Evolutionary conservation across 139 green algal genomes (phyloP).

Genomic region (Auxenochlorella pyrenoidosa): DNA sequence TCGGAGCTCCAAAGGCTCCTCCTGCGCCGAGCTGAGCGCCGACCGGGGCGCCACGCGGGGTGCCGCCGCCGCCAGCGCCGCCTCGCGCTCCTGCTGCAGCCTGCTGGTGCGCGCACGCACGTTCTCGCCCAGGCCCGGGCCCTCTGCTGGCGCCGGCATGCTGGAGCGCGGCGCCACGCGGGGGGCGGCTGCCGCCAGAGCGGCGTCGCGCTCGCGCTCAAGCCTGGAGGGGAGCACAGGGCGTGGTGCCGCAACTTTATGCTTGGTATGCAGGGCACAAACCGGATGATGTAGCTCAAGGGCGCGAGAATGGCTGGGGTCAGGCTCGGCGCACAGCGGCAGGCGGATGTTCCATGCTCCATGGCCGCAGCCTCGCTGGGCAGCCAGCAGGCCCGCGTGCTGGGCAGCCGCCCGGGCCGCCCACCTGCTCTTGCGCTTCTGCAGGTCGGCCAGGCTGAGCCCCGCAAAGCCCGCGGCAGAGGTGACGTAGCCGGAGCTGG

Average conservation of each 20-base stretch:
- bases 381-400: no score
- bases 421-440: conserved; percentile 8
- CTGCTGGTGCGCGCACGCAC: conserved; percentile 1
- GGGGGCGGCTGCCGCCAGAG: conserved; percentile 1
- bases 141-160: neutral
- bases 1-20: neutral
- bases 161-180: neutral
- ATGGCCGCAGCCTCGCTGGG: neutral
- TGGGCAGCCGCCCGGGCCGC: neutral
- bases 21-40: neutral
- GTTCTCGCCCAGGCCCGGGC: conserved; percentile 1
- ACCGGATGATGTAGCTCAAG: neutral
- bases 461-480: conserved; percentile 29
- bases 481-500: conserved; percentile 22
- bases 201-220: conserved; percentile 20
- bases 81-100: conserved; percentile 27
- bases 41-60: neutral
- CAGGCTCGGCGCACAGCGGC: no score
- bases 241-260: no score
- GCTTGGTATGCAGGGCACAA: neutral
- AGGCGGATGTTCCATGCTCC: neutral
- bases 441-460: neutral
- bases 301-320: no score
- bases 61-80: neutral
- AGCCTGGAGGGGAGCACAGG: conserved; percentile 14